A percentile compares a stretch with the other conserved stretches of the same genome.
phyloP scores from a whole-genome alignment of 2,329 filamentous ascomycete genomes.

The Aspergillus versicolor region DNA sequence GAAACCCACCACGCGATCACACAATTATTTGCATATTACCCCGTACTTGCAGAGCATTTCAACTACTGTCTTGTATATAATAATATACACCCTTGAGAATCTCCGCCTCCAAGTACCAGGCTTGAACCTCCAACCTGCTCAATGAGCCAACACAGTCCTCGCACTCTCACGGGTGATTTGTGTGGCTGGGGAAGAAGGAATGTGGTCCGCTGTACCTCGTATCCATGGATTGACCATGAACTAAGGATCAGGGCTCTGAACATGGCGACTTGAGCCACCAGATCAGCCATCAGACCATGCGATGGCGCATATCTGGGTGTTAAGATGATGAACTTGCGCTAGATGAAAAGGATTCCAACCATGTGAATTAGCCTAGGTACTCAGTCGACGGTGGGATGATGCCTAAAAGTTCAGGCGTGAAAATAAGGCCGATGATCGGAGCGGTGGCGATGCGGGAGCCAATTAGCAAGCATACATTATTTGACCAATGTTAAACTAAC shows the following conservation, averaged over 20 bases:
- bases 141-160: background rate
- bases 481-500: constrained; percentile 22
- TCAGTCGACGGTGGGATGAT: background rate
- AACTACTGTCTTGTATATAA: background rate
- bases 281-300: background rate
- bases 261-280: background rate
- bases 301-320: background rate
- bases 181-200: too few relatives aligned
- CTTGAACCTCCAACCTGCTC: background rate
- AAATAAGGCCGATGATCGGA: constrained; percentile 31
- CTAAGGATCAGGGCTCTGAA: background rate
- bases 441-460: constrained; percentile 19
- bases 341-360: background rate
- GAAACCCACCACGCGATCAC: background rate
- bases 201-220: background rate
- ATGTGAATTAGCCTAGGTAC: constrained; percentile 5
- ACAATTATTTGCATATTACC: background rate
- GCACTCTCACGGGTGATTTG: background rate
- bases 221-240: background rate
- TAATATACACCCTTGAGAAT: background rate
- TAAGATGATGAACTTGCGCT: background rate
- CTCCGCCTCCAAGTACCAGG: background rate
- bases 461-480: constrained; percentile 28
- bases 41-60: background rate
- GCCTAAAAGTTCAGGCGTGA: background rate